Conservation (phyloP, 768 basidiomycete species). For the Tulasnella sp. region DNA sequence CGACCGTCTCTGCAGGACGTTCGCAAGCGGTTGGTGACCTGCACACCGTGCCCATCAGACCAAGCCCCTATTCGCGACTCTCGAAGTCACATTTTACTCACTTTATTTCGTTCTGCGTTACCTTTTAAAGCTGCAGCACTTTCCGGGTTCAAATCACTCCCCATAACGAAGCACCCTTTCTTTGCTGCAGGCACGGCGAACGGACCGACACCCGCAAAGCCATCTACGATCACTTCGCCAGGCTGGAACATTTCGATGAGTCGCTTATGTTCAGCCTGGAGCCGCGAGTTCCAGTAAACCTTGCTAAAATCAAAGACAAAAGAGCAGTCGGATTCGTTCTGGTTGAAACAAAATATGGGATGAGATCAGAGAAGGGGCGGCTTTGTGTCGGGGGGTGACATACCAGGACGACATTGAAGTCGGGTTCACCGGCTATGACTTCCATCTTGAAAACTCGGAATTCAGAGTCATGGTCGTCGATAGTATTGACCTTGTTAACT, state of each 20-base stretch:
- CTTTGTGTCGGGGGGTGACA: conserved; percentile 27
- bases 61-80: conserved; percentile 19
- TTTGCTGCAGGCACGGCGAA: conserved; percentile 91
- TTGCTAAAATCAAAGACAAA: conserved; percentile 92
- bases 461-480: conserved; percentile 72
- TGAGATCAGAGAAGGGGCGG: conserved; percentile 3
- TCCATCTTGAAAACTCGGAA: conserved; percentile 98
- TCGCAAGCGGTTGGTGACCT: conserved; percentile 56
- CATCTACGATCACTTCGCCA: conserved; percentile 73
- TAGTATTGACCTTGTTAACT: conserved; percentile 97
- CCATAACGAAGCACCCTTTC: conserved; percentile 82
- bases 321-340: conserved; percentile 78
- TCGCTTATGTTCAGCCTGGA: conserved; percentile 85
- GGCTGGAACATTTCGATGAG: conserved; percentile 66
- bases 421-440: conserved; percentile 79
- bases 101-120: conserved; percentile 73
- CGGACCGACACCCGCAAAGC: conserved; percentile 95
- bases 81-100: conserved; percentile 34
- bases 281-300: conserved; percentile 97
- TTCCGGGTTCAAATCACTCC: conserved; percentile 90
- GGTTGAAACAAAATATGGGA: not conserved
- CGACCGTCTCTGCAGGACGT: conserved; percentile 79
- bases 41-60: not conserved
- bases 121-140: conserved; percentile 66
- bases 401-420: conserved; percentile 84